These are phyloP conservation scores for Lentinula sp. DNA, from an alignment of 768 basidiomycete species.

Conservation along the genomic window DNA sequence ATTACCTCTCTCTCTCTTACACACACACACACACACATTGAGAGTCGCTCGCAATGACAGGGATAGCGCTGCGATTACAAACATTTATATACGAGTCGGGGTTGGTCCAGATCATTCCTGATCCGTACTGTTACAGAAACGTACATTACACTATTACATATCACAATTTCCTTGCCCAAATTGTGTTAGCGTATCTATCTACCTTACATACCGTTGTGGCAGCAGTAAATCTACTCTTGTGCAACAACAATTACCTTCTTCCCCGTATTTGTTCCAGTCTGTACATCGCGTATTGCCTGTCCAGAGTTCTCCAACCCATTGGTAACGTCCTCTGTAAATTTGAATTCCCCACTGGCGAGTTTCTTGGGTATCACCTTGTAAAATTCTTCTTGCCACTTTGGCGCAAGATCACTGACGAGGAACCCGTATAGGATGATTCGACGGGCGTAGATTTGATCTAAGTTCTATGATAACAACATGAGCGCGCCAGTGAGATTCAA, in stretches of 20 bases:
- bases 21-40: too few species aligned
- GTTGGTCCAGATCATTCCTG: too few species aligned
- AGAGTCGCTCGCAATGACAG: too few species aligned
- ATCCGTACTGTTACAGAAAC: too few species aligned
- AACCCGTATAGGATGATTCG: conserved; percentile 22
- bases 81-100: too few species aligned
- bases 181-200: too few species aligned
- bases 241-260: conserved; percentile 10
- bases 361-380: conserved; percentile 21
- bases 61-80: too few species aligned
- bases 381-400: conserved; percentile 25
- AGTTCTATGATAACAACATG: background rate
- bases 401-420: conserved; percentile 15
- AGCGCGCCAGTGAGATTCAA: background rate
- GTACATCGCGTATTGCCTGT: conserved; percentile 23
- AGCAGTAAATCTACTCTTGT: background rate
- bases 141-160: too few species aligned
- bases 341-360: conserved; percentile 24
- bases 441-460: conserved; percentile 3
- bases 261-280: conserved; percentile 25
- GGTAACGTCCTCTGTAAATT: conserved; percentile 23
- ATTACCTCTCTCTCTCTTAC: too few species aligned
- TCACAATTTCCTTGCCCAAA: too few species aligned
- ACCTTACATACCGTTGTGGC: too few species aligned
- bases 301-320: conserved; percentile 23